These are phyloP conservation scores for Saturnispora hagleri DNA, from an alignment of 805 yeast genomes.

Conservation along the genomic window DNA sequence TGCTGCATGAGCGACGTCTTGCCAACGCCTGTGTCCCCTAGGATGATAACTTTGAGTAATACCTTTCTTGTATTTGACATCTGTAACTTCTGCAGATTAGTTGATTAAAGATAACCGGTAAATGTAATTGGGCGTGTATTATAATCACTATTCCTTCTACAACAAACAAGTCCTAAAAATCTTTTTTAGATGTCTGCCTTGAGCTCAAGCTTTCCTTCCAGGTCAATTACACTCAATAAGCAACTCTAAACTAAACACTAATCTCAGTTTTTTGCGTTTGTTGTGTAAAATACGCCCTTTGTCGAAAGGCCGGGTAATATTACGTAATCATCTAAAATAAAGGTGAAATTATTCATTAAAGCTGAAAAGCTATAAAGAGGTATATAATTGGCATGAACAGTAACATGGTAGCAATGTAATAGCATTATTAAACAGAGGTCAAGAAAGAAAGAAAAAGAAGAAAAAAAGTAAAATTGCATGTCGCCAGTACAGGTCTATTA, in stretches of 20 bases:
- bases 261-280: background rate
- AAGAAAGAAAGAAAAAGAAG: background rate
- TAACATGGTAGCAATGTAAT: too few relatives aligned
- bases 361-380: background rate
- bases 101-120: background rate
- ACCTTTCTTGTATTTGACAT: conserved; percentile 59
- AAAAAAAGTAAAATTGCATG: conserved; percentile 3
- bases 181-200: background rate
- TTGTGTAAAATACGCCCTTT: background rate
- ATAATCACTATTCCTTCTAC: background rate
- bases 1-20: conserved; percentile 96
- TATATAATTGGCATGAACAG: too few relatives aligned
- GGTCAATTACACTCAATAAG: background rate
- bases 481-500: background rate
- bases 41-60: conserved; percentile 74
- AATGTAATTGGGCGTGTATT: background rate
- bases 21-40: conserved; percentile 97
- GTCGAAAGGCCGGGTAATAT: background rate
- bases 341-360: too few relatives aligned
- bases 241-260: background rate
- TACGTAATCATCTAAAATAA: background rate
- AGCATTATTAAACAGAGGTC: background rate
- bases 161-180: background rate
- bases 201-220: background rate
- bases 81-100: background rate